Base-by-base conservation (phyloP, 192 early-diverging fungal genomes). In the Coemansia sp. region DNA sequence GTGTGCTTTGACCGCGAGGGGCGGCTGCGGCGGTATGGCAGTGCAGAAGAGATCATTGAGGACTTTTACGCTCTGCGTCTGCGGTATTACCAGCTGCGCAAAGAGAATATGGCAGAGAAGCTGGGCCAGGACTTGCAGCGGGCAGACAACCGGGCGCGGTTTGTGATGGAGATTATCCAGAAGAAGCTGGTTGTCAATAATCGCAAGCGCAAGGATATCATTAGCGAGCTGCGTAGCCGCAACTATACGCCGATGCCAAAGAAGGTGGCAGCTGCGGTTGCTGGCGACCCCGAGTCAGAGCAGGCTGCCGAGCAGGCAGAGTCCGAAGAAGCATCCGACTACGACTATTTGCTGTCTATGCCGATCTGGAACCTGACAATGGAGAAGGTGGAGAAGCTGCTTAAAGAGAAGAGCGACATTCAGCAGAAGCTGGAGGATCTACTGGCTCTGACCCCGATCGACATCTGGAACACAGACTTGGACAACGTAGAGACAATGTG, bases 1-100 rank as follows among this genome's bases (percentile, higher is more conserved):
- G 92, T 96, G 5, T 95, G 92, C 70, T 96, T 96, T 65, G 91
- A 99, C 80, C 71, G 80, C 16, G 76, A 92, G 23, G 92, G 90
- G 16, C 85, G 90, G 7, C 83, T 99, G 48, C 81, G 83, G 48
- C 91, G 89, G 68, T 97, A 93, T 68, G 59, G 60, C 12, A 81
- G 68, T 0, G 79, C 91, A 3, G 84, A 90, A 53, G 85, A 90
- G 21, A 91, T 99, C 37, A 62, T 99, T 26, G 64, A 80, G 40
- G 92, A 96, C 52, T 99, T 96, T 67, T 99, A 88, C 65, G 79
- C 86, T 11, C 71, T 97, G 21, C 85, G 96, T 2, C 49, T 90
- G 43, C 74, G 86, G 37, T 92, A 83, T 69, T 99, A 99, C 67
- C 78, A 87, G 43, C 87, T 90, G 67, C 81, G 96, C 69, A 97